Percentiles rank a stretch among this genome's conserved stretches.
phyloP scores from a whole-genome alignment of 768 basidiomycete species.

The Tubosaeta sp. region DNA sequence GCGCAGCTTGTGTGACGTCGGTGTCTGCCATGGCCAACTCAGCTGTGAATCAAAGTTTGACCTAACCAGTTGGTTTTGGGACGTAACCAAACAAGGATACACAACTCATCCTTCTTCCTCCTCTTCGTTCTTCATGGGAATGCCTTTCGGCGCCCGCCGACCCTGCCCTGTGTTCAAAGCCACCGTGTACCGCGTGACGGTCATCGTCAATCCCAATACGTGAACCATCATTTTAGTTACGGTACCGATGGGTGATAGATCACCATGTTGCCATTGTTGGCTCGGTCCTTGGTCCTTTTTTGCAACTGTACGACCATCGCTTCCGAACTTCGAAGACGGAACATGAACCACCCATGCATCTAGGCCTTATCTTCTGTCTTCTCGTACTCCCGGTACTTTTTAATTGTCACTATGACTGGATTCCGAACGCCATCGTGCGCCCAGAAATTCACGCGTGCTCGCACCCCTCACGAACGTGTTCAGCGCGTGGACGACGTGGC shows the following conservation, averaged over 20 bases:
- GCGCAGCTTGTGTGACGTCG: slow-evolving; percentile 40
- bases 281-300: slow-evolving; percentile 9
- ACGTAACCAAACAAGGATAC: slow-evolving; percentile 25
- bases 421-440: background rate
- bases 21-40: slow-evolving; percentile 45
- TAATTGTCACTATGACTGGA: background rate
- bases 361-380: slow-evolving; percentile 2
- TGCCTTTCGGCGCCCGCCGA: background rate
- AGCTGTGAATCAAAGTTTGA: slow-evolving; percentile 23
- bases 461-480: background rate
- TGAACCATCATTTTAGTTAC: slow-evolving; percentile 29
- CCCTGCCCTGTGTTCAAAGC: slow-evolving; percentile 12
- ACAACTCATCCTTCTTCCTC: slow-evolving; percentile 8
- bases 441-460: background rate
- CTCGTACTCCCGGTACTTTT: background rate
- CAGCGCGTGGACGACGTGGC: slow-evolving; percentile 10
- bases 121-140: background rate
- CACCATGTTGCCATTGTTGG: slow-evolving; percentile 20
- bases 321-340: slow-evolving; percentile 26
- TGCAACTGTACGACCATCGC: slow-evolving; percentile 18
- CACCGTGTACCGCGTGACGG: slow-evolving; percentile 21
- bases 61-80: slow-evolving; percentile 3
- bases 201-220: slow-evolving; percentile 20
- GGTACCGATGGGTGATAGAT: slow-evolving; percentile 28
- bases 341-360: slow-evolving; percentile 19